Conservation (phyloP, 1,284 basidiomycete species). For the Microbotryum intermedium region DNA sequence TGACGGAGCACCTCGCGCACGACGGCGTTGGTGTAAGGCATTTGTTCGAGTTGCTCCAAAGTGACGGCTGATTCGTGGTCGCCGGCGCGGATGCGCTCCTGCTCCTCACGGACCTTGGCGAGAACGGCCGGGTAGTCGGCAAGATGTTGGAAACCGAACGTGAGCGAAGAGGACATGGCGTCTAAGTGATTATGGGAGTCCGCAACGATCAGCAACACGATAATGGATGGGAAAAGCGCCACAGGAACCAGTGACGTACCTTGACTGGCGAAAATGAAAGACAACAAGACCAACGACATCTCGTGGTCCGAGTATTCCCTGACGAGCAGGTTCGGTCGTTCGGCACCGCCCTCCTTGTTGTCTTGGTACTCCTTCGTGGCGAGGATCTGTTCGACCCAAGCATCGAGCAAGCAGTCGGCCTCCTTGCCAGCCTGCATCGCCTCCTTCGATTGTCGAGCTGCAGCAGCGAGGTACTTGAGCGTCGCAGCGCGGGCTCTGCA, state of each 20-base stretch:
- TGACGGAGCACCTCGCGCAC: conserved; percentile 82
- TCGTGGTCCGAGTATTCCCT: conserved; percentile 86
- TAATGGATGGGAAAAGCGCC: neutral
- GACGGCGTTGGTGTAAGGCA: conserved; percentile 84
- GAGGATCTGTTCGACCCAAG: conserved; percentile 73
- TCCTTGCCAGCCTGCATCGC: conserved; percentile 74
- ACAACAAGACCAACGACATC: conserved; percentile 84
- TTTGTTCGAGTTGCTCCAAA: conserved; percentile 80
- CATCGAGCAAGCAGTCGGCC: conserved; percentile 83
- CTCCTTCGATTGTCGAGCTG: conserved; percentile 66
- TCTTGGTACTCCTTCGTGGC: conserved; percentile 45
- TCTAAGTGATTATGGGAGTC: conserved; percentile 44
- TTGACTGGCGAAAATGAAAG: conserved; percentile 95
- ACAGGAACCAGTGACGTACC: conserved; percentile 16
- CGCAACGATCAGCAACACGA: neutral
- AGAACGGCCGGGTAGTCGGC: conserved; percentile 85
- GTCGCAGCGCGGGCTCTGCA: conserved; percentile 86
- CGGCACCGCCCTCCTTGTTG: conserved; percentile 54
- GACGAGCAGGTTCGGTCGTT: conserved; percentile 44
- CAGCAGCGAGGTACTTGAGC: conserved; percentile 51
- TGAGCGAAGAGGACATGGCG: conserved; percentile 74
- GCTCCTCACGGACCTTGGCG: conserved; percentile 84
- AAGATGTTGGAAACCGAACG: conserved; percentile 92
- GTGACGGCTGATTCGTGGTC: conserved; percentile 74
- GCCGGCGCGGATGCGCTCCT: conserved; percentile 69